Conservation (phyloP, 202 grass and related monocot genomes). For the Hordeum pubiflorum region DNA sequence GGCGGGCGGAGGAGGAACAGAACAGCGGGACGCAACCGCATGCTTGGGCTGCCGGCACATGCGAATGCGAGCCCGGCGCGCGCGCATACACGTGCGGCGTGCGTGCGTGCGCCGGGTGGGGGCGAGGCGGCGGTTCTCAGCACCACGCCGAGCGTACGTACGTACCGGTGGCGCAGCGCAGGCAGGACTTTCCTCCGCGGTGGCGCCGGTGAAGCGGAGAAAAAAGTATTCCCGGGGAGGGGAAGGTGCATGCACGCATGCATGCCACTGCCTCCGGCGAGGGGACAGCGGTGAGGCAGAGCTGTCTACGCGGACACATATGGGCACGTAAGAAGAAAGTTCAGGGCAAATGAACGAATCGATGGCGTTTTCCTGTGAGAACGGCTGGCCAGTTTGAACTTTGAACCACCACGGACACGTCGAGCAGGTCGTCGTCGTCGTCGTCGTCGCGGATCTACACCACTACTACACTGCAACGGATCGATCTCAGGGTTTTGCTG, state of each 20-base stretch:
- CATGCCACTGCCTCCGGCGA: not conserved
- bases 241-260: not conserved
- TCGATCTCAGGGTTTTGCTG: not conserved
- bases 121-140: not conserved
- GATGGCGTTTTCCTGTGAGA: not conserved
- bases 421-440: not conserved
- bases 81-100: too few species aligned
- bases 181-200: conserved; percentile 7
- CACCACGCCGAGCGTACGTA: not conserved
- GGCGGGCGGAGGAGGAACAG: not conserved
- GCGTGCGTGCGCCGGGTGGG: not conserved
- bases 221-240: not conserved
- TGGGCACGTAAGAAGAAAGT: not conserved
- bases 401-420: too few species aligned
- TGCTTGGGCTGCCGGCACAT: not conserved
- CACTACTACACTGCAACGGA: not conserved
- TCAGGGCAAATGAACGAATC: not conserved
- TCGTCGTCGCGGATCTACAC: not conserved
- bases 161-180: not conserved
- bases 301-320: not conserved
- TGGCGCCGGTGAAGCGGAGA: not conserved
- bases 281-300: not conserved
- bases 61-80: too few species aligned
- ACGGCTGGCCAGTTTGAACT: not conserved
- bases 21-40: not conserved